Evolutionary conservation across 768 basidiomycete genomes (phyloP), one percentile per base, ranked within the genome.

Genomic region (Paxillus ammoniavirescens): DNA sequence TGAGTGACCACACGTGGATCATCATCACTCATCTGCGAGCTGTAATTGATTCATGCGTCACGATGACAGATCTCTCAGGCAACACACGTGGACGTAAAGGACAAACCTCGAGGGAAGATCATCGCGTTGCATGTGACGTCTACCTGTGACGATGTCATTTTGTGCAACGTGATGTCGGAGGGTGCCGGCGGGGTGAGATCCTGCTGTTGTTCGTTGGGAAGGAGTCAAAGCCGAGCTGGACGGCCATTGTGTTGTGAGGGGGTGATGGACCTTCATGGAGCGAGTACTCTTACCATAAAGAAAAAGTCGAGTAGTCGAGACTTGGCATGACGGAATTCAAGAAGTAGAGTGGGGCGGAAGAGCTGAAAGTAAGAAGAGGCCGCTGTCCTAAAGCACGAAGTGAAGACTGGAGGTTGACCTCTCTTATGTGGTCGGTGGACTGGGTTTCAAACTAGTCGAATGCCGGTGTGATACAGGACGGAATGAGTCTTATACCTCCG

Each of bases 61-160:
- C 54, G 37, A 55, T 56, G 46, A 54, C 56, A 43, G 33, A 46
- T 52, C 40, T 28, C 14, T 33, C 43, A 45, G 30, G 26, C 26
- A 26, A 18, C 8, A 63, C 65, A 67, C 63, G 65, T 63, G 65
- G 53, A 36, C 57, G 56, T 42, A 56, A 67, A 49, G 61, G 58
- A 67, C 66, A 60, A 57, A 67, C 66, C 66, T 64, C 64, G 67
- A 60, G 62, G 60, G 67, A 66, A 64, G 65, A 67, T 67, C 66
- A 62, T 67, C 66, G 64, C 66, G 65, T 66, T 68, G 58, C 48
- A 23, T 13, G 51, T 57, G 47, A 61, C 57, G 60, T 46, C 64
- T 64, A 64, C 41, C 59, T 21, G 62, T 53, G 58, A 58, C 57
- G 54, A 64, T 67, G 66, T 62, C 66, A 63, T 64, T 65, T 59